Evolutionary conservation across 1,139 yeast genomes (phyloP).

Genomic region (Hansenula sp.): DNA sequence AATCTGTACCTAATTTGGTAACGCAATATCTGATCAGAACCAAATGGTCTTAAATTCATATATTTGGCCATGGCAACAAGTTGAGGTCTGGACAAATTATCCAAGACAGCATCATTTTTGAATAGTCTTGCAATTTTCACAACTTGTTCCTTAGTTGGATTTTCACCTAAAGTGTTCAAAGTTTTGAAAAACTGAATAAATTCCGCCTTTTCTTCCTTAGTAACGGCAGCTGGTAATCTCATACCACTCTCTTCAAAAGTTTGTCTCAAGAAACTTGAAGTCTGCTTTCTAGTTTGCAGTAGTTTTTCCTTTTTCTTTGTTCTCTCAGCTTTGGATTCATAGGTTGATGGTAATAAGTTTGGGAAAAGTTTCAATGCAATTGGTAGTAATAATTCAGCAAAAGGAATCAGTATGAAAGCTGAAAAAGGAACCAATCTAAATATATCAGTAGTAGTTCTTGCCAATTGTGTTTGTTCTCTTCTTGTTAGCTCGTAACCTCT

Average conservation of each 20-base stretch:
- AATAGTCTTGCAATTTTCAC: conserved; percentile 81
- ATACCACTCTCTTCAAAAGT: conserved; percentile 72
- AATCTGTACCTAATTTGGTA: conserved; percentile 90
- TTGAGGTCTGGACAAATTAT: conserved; percentile 89
- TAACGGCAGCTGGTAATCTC: conserved; percentile 56
- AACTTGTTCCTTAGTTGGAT: conserved; percentile 72
- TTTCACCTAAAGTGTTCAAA: conserved; percentile 49
- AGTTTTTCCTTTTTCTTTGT: conserved; percentile 66
- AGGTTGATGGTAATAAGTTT: conserved; percentile 88
- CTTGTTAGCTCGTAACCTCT: conserved; percentile 93
- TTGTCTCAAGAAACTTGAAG: conserved; percentile 75
- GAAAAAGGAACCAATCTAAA: conserved; percentile 89
- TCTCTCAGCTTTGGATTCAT: conserved; percentile 73
- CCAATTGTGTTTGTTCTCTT: conserved; percentile 85
- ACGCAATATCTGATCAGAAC: conserved; percentile 87
- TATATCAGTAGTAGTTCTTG: conserved; percentile 82
- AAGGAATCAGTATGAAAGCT: conserved; percentile 85
- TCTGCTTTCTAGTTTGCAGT: conserved; percentile 71
- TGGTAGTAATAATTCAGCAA: conserved; percentile 90
- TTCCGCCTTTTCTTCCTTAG: conserved; percentile 69
- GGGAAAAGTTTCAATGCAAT: conserved; percentile 90
- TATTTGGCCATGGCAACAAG: conserved; percentile 92
- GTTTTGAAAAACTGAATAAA: conserved; percentile 78
- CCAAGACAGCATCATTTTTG: conserved; percentile 91
- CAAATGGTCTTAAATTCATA: conserved; percentile 89